Conservation (phyloP, 768 basidiomycete species). For the Guyanaporus albipodus region DNA sequence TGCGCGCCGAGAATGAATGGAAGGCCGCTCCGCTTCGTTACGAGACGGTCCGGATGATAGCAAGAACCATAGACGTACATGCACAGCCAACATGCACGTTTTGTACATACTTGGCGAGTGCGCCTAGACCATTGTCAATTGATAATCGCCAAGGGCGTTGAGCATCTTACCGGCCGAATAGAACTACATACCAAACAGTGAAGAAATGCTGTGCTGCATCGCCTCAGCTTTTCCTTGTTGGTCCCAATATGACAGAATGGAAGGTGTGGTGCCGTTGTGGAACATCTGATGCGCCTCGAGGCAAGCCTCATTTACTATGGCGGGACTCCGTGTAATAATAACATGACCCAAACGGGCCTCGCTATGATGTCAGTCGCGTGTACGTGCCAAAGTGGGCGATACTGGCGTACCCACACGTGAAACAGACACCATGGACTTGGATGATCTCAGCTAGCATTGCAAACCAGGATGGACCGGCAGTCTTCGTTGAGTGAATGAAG, state of each 20-base stretch:
- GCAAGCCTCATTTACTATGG: conserved; percentile 23
- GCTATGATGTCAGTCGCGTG: conserved; percentile 14
- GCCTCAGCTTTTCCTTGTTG: background rate
- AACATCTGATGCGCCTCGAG: conserved; percentile 28
- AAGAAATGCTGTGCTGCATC: conserved; percentile 9
- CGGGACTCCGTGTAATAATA: conserved; percentile 8
- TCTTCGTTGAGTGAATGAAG: background rate
- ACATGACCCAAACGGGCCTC: conserved; percentile 4
- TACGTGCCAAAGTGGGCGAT: conserved; percentile 3
- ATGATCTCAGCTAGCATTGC: no score
- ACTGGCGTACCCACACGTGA: background rate
- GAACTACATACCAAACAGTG: background rate
- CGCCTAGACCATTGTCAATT: background rate
- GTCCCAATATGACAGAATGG: conserved; percentile 8
- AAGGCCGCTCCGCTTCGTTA: conserved; percentile 20
- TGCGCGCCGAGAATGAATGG: conserved; percentile 24
- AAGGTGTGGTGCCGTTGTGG: conserved; percentile 17
- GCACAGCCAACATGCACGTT: background rate
- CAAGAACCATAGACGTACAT: conserved; percentile 7
- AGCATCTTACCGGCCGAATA: background rate
- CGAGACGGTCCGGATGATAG: conserved; percentile 2
- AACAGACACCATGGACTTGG: no score
- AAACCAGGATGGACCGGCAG: background rate
- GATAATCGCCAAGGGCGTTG: background rate
- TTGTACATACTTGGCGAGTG: conserved; percentile 4